These are phyloP conservation scores for Cordyceps cateniannulata DNA, from an alignment of 2,329 filamentous ascomycete genomes.

Conservation along the genomic window DNA sequence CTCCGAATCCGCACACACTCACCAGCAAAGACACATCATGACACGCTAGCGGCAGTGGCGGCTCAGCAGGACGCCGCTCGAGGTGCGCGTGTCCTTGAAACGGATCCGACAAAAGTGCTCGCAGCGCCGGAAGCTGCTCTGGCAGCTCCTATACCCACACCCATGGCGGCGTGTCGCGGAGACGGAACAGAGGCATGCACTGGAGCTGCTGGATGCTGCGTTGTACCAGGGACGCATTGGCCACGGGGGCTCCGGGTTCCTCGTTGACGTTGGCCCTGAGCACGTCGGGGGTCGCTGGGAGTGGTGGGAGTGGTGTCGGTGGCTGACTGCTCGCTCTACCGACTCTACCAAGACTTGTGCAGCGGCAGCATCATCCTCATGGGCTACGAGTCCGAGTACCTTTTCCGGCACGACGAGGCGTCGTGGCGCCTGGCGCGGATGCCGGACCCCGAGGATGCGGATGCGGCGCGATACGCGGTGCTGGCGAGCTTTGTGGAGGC, in stretches of 20 bases:
- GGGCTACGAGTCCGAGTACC: not conserved
- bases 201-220: no score
- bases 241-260: no score
- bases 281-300: not conserved
- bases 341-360: not conserved
- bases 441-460: not conserved
- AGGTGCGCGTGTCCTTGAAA: not conserved
- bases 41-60: no score
- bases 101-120: slow-evolving; percentile 1
- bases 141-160: slow-evolving; percentile 2
- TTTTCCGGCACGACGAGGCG: not conserved
- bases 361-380: not conserved
- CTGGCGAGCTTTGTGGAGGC: not conserved
- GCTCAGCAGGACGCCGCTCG: not conserved
- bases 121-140: slow-evolving; percentile 5
- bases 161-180: slow-evolving; percentile 1
- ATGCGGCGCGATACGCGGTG: not conserved
- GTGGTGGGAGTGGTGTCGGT: no score
- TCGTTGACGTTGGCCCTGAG: not conserved
- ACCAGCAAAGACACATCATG: not conserved
- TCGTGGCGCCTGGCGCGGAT: not conserved
- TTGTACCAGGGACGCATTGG: no score
- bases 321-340: slow-evolving; percentile 1
- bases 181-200: no score
- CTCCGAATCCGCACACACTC: not conserved